Conservation (phyloP, 2,329 filamentous ascomycete genomes). For the Fusarium udum region DNA sequence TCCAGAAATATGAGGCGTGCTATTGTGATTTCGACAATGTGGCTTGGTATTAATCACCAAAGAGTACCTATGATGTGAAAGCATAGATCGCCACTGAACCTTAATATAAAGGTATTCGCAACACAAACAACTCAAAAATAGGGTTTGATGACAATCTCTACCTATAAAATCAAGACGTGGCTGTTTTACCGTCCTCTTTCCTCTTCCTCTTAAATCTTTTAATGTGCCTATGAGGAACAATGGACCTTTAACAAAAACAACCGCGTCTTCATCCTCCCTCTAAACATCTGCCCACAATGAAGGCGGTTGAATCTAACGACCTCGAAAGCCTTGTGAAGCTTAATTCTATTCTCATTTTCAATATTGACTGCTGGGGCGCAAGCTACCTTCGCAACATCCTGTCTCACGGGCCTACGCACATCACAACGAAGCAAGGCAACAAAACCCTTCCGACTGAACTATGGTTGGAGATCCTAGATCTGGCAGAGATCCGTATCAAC, state of each 20-base stretch:
- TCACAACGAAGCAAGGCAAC: neutral
- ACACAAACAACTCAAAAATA: neutral
- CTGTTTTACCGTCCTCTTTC: neutral
- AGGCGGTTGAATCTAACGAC: neutral
- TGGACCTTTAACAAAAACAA: neutral
- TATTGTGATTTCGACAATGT: neutral
- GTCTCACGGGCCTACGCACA: rapidly evolving
- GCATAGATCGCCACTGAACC: neutral
- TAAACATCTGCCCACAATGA: neutral
- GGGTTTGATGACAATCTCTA: neutral
- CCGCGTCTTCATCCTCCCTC: neutral
- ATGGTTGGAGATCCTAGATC: neutral
- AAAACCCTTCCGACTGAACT: neutral
- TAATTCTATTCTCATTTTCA: neutral
- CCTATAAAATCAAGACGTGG: neutral
- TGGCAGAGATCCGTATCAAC: rapidly evolving
- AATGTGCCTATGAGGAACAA: neutral
- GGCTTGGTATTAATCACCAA: neutral
- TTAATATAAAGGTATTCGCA: neutral
- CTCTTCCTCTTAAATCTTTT: neutral
- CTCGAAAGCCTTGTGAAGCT: rapidly evolving
- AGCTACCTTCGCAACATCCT: neutral
- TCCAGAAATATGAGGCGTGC: neutral
- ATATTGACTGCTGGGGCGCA: neutral
- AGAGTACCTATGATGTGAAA: neutral